Base-by-base conservation (phyloP, 208 protist species). In the Paratrypanosoma confusum region DNA sequence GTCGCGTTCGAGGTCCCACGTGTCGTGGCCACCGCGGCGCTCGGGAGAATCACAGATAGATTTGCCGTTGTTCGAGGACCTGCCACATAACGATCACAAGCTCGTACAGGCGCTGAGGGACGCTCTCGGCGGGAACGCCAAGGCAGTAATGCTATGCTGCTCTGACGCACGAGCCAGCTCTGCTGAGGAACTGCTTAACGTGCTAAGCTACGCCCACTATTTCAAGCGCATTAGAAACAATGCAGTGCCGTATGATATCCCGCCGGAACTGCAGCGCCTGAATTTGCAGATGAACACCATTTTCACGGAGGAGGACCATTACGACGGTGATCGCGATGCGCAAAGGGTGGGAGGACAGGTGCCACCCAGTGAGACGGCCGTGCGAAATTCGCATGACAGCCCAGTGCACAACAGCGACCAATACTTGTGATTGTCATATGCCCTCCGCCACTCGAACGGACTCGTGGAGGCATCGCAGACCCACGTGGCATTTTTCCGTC, bases 41-140 rank as follows among this genome's bases (percentile, higher is more conserved):
- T n/a, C n/a, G n/a, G n/a, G n/a, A n/a, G n/a, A n/a, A n/a, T n/a
- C n/a, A n/a, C n/a, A n/a, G n/a, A n/a, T n/a, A n/a, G n/a, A n/a
- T n/a, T n/a, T n/a, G n/a, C n/a, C n/a, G n/a, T n/a, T n/a, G n/a
- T n/a, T n/a, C n/a, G n/a, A 10, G 29, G 29, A 34, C 29, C 11
- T 34, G 10, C 29, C 29, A 10, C 29, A 34, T 34, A 10, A n/a
- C 29, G 11, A 34, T n/a, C 57, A 53, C 16, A 49, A 49, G 41
- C 45, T 75, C 28, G 61, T 42, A 14, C 50, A 50, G 2, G 46
- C 82, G 22, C 51, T 87, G 11, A 32, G 54, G 6, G 57, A 75
- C 7, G 44, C 71, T 0, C 74, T 87, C 40, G 78, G 79, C 18
- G 79, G 79, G 7, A 80, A 71, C 57, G 63, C 56, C 49, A 77